Percentiles rank a stretch among this genome's conserved stretches.
phyloP scores from a whole-genome alignment of 2,329 filamentous ascomycete species.

The Cordyceps cateniannulata region DNA sequence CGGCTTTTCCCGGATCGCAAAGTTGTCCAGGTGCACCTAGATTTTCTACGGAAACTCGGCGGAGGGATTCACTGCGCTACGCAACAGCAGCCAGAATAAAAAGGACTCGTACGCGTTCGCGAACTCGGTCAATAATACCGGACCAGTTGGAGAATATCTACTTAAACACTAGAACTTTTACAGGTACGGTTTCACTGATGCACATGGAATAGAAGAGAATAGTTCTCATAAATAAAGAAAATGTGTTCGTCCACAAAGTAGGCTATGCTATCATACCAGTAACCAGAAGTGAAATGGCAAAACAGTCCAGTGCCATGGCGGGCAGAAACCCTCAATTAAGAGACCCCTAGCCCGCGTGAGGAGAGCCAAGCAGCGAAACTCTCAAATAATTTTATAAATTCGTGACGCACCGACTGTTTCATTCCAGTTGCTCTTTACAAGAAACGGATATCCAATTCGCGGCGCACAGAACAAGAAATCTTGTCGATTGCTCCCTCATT shows the following conservation, averaged over 20 bases:
- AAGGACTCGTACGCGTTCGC: too few species aligned
- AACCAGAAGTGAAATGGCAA: conserved; percentile 8
- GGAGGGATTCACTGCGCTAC: conserved; percentile 13
- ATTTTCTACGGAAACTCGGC: conserved; percentile 2
- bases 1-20: conserved; percentile 8
- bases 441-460: not conserved
- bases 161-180: too few species aligned
- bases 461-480: not conserved
- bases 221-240: not conserved
- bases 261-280: not conserved
- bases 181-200: too few species aligned
- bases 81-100: conserved; percentile 10
- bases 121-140: too few species aligned
- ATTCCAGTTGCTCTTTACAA: not conserved
- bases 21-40: conserved; percentile 4
- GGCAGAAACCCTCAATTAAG: not conserved
- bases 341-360: not conserved
- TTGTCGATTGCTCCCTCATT: not conserved
- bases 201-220: too few species aligned
- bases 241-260: not conserved
- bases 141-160: too few species aligned
- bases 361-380: not conserved
- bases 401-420: not conserved
- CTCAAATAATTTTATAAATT: not conserved
- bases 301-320: not conserved